Conservation (phyloP, 2,329 filamentous ascomycete species). For the Epichloe gansuensis region DNA sequence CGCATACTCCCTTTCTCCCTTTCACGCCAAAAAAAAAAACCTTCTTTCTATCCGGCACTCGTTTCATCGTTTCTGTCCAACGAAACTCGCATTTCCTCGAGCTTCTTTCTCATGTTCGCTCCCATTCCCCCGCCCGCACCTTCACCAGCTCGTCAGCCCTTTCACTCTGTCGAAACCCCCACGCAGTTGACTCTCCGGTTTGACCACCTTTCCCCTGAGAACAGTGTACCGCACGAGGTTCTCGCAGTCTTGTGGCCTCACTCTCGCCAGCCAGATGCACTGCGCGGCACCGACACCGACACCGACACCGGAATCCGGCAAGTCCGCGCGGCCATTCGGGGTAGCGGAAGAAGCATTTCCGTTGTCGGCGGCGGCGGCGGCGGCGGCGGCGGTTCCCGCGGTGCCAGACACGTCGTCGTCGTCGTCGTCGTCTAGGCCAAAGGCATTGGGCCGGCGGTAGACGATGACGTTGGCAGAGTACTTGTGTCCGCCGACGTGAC, state of each 20-base stretch:
- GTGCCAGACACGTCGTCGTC: slow-evolving; percentile 28
- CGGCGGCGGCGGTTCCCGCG: too few species aligned
- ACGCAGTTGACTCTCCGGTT: slow-evolving; percentile 71
- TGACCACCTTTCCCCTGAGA: slow-evolving; percentile 85
- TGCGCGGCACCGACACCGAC: slow-evolving; percentile 53
- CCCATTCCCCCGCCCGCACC: not conserved
- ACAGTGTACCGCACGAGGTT: slow-evolving; percentile 83
- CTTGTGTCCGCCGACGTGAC: slow-evolving; percentile 92
- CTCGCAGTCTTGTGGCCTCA: slow-evolving; percentile 81
- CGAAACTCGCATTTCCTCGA: not conserved
- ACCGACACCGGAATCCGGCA: slow-evolving; percentile 11
- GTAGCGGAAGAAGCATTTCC: slow-evolving; percentile 10
- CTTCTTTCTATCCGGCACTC: too few species aligned
- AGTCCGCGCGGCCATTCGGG: slow-evolving; percentile 17
- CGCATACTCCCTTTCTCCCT: too few species aligned
- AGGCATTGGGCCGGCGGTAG: slow-evolving; percentile 55
- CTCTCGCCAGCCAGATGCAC: slow-evolving; percentile 83
- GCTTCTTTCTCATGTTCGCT: too few species aligned
- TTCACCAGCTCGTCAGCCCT: slow-evolving; percentile 75
- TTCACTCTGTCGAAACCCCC: slow-evolving; percentile 80
- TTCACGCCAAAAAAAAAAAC: too few species aligned
- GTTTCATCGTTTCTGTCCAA: too few species aligned
- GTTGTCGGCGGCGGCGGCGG: too few species aligned
- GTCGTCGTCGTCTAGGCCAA: slow-evolving; percentile 35
- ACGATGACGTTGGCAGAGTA: slow-evolving; percentile 91